These are phyloP conservation scores for Paramecium bursaria DNA, from an alignment of 73 alveolate genomes.

Conservation along the genomic window DNA sequence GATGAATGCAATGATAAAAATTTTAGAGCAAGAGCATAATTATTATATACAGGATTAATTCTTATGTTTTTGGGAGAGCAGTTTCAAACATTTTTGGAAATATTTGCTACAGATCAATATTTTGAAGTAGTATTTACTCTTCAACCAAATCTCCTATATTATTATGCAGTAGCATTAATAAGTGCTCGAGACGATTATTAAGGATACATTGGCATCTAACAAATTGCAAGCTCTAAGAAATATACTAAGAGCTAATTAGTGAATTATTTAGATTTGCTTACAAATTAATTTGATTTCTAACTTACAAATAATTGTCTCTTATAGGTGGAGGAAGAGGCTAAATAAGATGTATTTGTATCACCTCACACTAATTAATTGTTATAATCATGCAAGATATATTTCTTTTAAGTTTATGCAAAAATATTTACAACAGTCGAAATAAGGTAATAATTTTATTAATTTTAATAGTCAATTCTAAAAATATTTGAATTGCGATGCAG, in stretches of 20 bases:
- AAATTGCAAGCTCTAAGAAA: neutral
- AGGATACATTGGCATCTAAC: neutral
- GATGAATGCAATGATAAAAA: conserved; percentile 10
- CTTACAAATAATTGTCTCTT: neutral
- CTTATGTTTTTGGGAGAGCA: conserved; percentile 8
- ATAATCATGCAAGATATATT: conserved; percentile 21
- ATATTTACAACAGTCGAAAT: conserved; percentile 19
- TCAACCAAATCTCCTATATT: conserved; percentile 26
- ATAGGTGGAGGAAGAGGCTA: neutral
- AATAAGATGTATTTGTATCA: conserved; percentile 1
- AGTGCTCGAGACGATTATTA: neutral
- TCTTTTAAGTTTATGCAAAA: conserved; percentile 11
- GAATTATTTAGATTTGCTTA: neutral
- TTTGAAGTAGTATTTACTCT: conserved; percentile 35
- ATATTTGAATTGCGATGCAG: conserved; percentile 11
- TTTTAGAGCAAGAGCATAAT: conserved; percentile 41
- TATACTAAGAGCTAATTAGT: neutral
- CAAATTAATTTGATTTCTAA: conserved; percentile 6
- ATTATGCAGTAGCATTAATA: conserved; percentile 31
- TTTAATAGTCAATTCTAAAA: conserved; percentile 6
- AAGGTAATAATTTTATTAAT: neutral
- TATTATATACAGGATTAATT: conserved; percentile 12
- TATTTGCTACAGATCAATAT: neutral
- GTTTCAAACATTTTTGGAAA: neutral
- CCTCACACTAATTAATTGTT: neutral